phyloP scores from a whole-genome alignment of 2,329 filamentous ascomycete species.

The Cladorrhinum sp. region DNA sequence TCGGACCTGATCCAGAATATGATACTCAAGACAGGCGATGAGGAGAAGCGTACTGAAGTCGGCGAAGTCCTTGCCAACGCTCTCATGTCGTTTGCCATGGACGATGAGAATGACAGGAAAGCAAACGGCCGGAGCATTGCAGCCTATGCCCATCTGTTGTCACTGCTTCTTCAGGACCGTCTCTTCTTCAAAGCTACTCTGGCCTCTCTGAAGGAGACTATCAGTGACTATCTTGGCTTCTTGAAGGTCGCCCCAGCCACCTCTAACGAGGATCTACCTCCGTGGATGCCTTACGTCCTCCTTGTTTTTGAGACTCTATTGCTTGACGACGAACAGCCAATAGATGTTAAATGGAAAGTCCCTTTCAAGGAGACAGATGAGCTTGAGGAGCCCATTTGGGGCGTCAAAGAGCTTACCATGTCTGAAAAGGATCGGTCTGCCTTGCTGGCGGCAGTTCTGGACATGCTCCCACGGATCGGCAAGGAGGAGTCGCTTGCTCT shows the following conservation, averaged over 20 bases:
- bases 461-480: conserved; percentile 78
- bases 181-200: conserved; percentile 76
- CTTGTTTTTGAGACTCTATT: conserved; percentile 86
- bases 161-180: conserved; percentile 76
- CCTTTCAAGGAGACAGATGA: conserved; percentile 50
- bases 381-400: conserved; percentile 54
- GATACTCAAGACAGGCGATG: conserved; percentile 55
- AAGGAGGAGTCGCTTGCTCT: conserved; percentile 84
- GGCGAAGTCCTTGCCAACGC: conserved; percentile 81
- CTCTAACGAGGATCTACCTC: conserved; percentile 73
- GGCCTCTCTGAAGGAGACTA: conserved; percentile 71
- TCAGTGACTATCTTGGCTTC: conserved; percentile 73
- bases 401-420: conserved; percentile 60
- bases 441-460: conserved; percentile 74
- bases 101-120: conserved; percentile 61
- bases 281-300: conserved; percentile 88
- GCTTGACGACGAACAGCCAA: conserved; percentile 82
- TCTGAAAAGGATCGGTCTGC: conserved; percentile 62
- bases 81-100: conserved; percentile 64
- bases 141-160: conserved; percentile 88
- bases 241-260: conserved; percentile 67
- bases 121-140: conserved; percentile 63
- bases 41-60: conserved; percentile 65
- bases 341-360: conserved; percentile 66
- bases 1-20: conserved; percentile 80